These are phyloP conservation scores for Annulohypoxylon stygium DNA, from an alignment of 495 filamentous ascomycete genomes.

Conservation along the genomic window DNA sequence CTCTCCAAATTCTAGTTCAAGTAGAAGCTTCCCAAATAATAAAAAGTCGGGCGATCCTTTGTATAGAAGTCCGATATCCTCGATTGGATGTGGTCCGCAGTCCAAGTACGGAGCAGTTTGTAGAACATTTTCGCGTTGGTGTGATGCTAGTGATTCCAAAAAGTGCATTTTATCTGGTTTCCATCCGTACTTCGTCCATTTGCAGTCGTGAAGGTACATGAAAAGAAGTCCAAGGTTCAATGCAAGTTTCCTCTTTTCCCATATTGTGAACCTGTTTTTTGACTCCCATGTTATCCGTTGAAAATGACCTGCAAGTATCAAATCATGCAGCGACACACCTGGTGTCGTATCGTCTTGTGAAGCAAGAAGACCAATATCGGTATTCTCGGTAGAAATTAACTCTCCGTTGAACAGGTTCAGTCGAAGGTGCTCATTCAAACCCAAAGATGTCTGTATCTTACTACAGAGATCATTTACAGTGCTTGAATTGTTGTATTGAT, in stretches of 20 bases:
- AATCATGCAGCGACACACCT: background rate
- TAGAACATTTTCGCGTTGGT: background rate
- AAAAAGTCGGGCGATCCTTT: background rate
- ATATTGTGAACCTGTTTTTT: background rate
- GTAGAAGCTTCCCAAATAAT: background rate
- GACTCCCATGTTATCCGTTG: slow-evolving; percentile 4
- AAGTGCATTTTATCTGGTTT: background rate
- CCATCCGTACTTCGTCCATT: slow-evolving; percentile 6
- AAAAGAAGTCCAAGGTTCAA: slow-evolving; percentile 9
- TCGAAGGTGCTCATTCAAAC: background rate
- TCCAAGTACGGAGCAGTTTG: background rate
- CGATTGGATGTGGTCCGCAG: background rate
- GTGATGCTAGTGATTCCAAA: background rate
- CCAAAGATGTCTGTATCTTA: background rate
- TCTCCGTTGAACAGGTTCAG: background rate
- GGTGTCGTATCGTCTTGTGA: background rate
- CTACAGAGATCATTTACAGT: background rate
- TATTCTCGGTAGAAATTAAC: background rate
- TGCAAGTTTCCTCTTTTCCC: slow-evolving; percentile 10
- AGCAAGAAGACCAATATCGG: background rate
- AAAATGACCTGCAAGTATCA: background rate
- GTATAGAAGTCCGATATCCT: background rate
- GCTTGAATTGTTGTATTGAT: background rate
- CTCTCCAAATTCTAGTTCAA: slow-evolving; percentile 13
- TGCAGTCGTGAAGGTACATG: slow-evolving; percentile 15